phyloP scores from a whole-genome alignment of 495 filamentous ascomycete species.

The Aspergillus sclerotiicarbonarius region DNA sequence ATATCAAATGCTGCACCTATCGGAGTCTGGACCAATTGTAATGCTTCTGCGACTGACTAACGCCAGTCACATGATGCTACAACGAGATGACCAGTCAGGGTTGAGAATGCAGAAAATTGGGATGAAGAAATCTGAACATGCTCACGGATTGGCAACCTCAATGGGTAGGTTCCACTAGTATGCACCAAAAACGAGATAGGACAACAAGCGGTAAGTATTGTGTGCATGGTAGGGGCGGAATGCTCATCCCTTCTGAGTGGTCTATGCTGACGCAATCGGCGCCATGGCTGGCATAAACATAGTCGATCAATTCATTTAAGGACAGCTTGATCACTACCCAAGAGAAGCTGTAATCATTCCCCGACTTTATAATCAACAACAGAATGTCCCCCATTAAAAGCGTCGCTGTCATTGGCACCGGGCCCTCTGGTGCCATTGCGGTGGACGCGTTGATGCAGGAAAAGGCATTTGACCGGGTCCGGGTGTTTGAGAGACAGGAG shows the following conservation, averaged over 20 bases:
- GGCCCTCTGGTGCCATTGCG: constrained; percentile 58
- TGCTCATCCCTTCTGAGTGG: constrained; percentile 1
- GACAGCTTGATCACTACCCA: not conserved
- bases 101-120: not conserved
- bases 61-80: not conserved
- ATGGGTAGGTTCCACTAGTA: not conserved
- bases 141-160: not conserved
- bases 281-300: not conserved
- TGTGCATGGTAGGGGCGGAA: not conserved
- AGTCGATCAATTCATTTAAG: not conserved
- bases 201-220: not conserved
- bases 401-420: constrained; percentile 58
- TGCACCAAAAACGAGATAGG: not conserved
- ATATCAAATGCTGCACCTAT: no score
- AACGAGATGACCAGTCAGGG: not conserved
- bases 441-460: constrained; percentile 58
- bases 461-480: constrained; percentile 52
- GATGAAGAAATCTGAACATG: not conserved
- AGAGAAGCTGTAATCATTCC: not conserved
- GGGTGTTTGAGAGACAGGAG: constrained; percentile 60
- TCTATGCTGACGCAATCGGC: constrained; percentile 2
- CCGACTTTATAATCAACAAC: no score
- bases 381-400: constrained; percentile 39
- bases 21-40: no score
- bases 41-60: not conserved